Evolutionary conservation across 1,139 yeast genomes (phyloP), one percentile per base, ranked within the genome.

Genomic region (Yamadazyma atmosphaerica): DNA sequence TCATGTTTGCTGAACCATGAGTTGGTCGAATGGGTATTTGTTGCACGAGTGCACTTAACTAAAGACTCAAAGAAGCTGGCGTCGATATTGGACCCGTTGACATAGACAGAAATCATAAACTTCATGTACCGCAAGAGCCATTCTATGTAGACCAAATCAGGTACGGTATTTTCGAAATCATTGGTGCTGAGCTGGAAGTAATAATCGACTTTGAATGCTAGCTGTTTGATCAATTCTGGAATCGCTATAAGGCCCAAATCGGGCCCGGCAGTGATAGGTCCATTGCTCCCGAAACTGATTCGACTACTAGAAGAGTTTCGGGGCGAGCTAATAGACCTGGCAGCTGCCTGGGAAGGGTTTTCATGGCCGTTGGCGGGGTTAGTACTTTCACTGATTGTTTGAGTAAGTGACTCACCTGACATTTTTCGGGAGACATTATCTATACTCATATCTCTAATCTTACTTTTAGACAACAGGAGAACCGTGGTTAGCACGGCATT

Each of bases 101-200:
- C 56, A 43, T 74, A 72, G 5, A 82, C 62, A 9, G 72, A 60
- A 1, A 83, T 72, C 74, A 86, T 73, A 39, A 86, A 72, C 42
- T 79, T 80, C 22, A 84, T 64, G 35, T 75, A 75, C 39, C 96
- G 70, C 29, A 89, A 52, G 4, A 85, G 67, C 3, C 84, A 72
- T 47, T 88, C 96, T 32, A 86, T 81, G 48, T 81, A 86, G 0
- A 89, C 90, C 3, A 85, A 61, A 45, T 84, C 92, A 0, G 98
- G 98, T 0, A 85, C 90, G 49, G 79, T 78, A 49, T 90, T 95
- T 43, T 83, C 89, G 12, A 74, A 69, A 40, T 79, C 81, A 24
- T 67, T 58, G 10, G 80, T 70, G 26, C 94, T 81, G 30, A 72
- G 53, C 30, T 81, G 81, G 57, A 83, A 88, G 51, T 66, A 80